Evolutionary conservation across 805 yeast genomes (phyloP).

Genomic region (Komagataella kurtzmanii): DNA sequence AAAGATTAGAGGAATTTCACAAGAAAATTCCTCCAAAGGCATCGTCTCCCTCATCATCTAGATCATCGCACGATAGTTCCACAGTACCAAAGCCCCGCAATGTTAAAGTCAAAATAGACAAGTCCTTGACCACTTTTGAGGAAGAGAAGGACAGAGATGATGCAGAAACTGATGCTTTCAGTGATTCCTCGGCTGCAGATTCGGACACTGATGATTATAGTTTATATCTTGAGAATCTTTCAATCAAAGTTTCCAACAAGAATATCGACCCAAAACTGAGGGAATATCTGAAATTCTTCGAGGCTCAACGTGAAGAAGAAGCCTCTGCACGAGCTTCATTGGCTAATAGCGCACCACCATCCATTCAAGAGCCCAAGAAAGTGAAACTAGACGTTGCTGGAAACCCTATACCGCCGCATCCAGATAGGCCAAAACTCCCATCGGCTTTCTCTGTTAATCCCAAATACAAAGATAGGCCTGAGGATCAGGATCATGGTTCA

Average conservation of each 20-base stretch:
- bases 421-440: slow-evolving; percentile 29
- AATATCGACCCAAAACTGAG: not conserved
- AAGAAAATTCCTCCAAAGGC: not conserved
- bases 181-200: slow-evolving; percentile 12
- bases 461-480: slow-evolving; percentile 11
- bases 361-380: not conserved
- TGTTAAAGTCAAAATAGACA: not conserved
- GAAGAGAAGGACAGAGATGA: not conserved
- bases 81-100: not conserved
- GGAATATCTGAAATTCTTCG: not conserved
- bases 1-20: slow-evolving; percentile 1
- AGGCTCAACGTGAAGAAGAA: not conserved
- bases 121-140: not conserved
- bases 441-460: slow-evolving; percentile 27
- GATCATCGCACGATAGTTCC: not conserved
- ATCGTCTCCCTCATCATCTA: not conserved
- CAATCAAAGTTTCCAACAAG: not conserved
- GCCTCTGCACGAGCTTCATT: not conserved
- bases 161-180: slow-evolving; percentile 2
- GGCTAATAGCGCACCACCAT: not conserved
- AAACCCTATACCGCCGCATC: slow-evolving; percentile 39
- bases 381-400: slow-evolving; percentile 22
- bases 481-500: slow-evolving; percentile 9
- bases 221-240: slow-evolving; percentile 6
- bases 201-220: slow-evolving; percentile 4